Percentiles rank a stretch among this genome's conserved stretches.
phyloP scores from a whole-genome alignment of 2,329 filamentous ascomycete species.

The Rutstroemia sp. region DNA sequence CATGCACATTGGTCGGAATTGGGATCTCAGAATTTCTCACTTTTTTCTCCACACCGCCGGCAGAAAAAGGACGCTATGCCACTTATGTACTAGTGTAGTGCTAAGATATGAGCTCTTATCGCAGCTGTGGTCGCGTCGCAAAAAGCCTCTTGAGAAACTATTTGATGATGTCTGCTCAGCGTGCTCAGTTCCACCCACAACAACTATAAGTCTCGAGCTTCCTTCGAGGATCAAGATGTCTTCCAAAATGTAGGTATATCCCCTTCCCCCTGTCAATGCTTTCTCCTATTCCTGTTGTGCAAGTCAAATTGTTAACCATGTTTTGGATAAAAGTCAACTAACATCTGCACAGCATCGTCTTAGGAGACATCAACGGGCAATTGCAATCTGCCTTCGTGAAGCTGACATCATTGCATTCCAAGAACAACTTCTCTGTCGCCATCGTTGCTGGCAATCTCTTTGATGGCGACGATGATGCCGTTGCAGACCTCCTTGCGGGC shows the following conservation, averaged over 20 bases:
- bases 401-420: slow-evolving; percentile 69
- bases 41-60: slow-evolving; percentile 6
- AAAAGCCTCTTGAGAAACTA: background rate
- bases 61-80: background rate
- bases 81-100: background rate
- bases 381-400: slow-evolving; percentile 72
- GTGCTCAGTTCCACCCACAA: no score
- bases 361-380: slow-evolving; percentile 77
- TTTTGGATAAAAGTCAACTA: slow-evolving; percentile 5
- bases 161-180: no score
- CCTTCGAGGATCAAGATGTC: slow-evolving; percentile 1
- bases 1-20: background rate
- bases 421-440: slow-evolving; percentile 82
- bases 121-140: slow-evolving; percentile 3
- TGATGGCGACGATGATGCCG: slow-evolving; percentile 48
- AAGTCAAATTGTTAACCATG: background rate
- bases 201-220: no score
- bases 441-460: slow-evolving; percentile 84
- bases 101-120: slow-evolving; percentile 12
- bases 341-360: slow-evolving; percentile 39
- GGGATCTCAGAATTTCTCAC: slow-evolving; percentile 1
- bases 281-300: background rate
- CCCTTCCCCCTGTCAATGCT: background rate
- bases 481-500: slow-evolving; percentile 64
- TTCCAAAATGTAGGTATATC: slow-evolving; percentile 11